These are phyloP conservation scores for Meyerozyma carpophila DNA, from an alignment of 1,139 yeast species.

Conservation along the genomic window DNA sequence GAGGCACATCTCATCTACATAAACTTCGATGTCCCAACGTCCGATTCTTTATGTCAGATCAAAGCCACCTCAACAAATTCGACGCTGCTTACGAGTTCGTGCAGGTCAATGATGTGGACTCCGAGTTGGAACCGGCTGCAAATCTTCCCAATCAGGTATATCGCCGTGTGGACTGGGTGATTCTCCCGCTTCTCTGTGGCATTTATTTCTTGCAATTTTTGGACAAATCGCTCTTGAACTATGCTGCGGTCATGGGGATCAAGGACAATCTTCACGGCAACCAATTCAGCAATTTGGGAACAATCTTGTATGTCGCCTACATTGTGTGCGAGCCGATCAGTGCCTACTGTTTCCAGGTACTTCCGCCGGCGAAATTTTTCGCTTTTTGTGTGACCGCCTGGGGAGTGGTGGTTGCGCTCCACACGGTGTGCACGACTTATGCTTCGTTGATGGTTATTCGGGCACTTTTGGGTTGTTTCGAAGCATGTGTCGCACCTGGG, in stretches of 20 bases:
- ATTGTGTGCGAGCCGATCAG: constrained; percentile 43
- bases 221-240: constrained; percentile 40
- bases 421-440: constrained; percentile 30
- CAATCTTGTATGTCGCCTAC: constrained; percentile 41
- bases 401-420: constrained; percentile 36
- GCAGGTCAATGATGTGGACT: not conserved
- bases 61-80: not conserved
- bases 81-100: constrained; percentile 2
- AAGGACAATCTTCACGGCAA: constrained; percentile 28
- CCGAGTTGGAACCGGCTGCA: not conserved
- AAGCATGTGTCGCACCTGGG: constrained; percentile 14
- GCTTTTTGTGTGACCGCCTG: constrained; percentile 32
- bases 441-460: constrained; percentile 38
- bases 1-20: not conserved
- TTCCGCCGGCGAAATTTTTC: constrained; percentile 36
- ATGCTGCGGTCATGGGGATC: constrained; percentile 50
- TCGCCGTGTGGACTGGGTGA: constrained; percentile 22
- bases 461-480: constrained; percentile 23
- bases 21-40: too few relatives aligned
- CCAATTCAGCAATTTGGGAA: constrained; percentile 38
- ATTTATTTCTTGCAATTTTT: constrained; percentile 41
- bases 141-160: not conserved
- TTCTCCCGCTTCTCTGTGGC: constrained; percentile 30
- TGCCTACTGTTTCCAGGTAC: constrained; percentile 30
- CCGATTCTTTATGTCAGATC: not conserved